Percentiles rank a stretch among this genome's conserved stretches.
These are phyloP conservation scores for Scutellaria minor DNA, from an alignment of 257 asterid species.

Conservation along the genomic window DNA sequence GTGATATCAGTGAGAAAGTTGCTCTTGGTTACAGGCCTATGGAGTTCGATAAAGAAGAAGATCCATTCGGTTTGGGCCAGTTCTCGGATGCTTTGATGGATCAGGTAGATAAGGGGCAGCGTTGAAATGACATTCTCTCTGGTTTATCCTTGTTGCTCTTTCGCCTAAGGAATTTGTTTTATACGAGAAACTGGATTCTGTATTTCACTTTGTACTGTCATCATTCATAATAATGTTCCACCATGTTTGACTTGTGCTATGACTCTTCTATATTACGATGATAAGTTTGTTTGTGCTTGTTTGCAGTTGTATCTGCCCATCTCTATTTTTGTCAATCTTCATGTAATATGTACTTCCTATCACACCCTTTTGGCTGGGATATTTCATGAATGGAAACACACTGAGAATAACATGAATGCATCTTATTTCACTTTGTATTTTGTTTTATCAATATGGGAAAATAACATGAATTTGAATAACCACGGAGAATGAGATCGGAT, in stretches of 20 bases:
- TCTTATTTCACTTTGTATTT: too few species aligned
- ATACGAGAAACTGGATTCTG: neutral
- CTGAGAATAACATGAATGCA: too few species aligned
- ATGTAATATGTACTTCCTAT: too few species aligned
- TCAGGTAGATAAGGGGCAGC: slow-evolving; percentile 50
- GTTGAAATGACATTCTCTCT: slow-evolving; percentile 36
- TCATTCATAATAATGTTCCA: slow-evolving; percentile 1
- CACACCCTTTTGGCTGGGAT: too few species aligned
- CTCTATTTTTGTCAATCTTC: neutral
- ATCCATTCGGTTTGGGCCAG: slow-evolving; percentile 90
- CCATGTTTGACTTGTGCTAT: neutral
- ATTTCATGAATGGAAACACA: too few species aligned
- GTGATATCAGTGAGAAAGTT: slow-evolving; percentile 86
- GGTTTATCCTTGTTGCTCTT: neutral
- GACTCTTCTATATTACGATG: slow-evolving; percentile 19
- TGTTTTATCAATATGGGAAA: too few species aligned
- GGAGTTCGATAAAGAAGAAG: slow-evolving; percentile 85
- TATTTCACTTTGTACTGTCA: slow-evolving; percentile 8
- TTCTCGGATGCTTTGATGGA: slow-evolving; percentile 63
- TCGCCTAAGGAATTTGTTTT: neutral
- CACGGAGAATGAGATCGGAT: too few species aligned
- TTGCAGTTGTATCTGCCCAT: neutral
- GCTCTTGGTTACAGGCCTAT: slow-evolving; percentile 88
- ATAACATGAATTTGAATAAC: too few species aligned
- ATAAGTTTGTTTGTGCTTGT: slow-evolving; percentile 4